These are phyloP conservation scores for Hericium coralloides DNA, from an alignment of 768 basidiomycete genomes.

Conservation along the genomic window DNA sequence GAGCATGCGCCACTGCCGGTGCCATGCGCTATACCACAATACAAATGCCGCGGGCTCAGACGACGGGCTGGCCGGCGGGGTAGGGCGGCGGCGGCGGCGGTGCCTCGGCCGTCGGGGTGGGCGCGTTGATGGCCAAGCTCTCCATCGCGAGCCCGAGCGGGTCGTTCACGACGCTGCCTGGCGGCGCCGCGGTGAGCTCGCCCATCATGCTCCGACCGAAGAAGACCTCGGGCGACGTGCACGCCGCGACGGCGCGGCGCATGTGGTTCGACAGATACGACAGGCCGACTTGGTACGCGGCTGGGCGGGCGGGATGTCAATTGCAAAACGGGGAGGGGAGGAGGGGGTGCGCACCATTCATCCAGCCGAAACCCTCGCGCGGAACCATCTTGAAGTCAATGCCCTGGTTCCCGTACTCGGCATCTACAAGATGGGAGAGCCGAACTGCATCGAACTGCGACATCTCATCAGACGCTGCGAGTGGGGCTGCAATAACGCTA, in stretches of 20 bases:
- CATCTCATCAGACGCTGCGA: not conserved
- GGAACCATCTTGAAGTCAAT: slow-evolving; percentile 98
- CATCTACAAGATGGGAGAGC: slow-evolving; percentile 91
- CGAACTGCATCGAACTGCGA: slow-evolving; percentile 88
- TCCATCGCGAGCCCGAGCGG: slow-evolving; percentile 33
- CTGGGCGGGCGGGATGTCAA: slow-evolving; percentile 28
- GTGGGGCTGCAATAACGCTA: not conserved
- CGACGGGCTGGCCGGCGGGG: no score
- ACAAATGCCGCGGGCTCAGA: no score
- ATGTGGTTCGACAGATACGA: slow-evolving; percentile 90
- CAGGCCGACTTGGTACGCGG: slow-evolving; percentile 94
- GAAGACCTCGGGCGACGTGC: slow-evolving; percentile 89
- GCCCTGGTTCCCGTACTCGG: slow-evolving; percentile 94
- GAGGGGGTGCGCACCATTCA: slow-evolving; percentile 59
- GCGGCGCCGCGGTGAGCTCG: slow-evolving; percentile 25
- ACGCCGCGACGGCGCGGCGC: slow-evolving; percentile 91
- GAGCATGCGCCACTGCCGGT: no score
- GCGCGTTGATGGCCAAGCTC: slow-evolving; percentile 14
- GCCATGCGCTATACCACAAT: no score
- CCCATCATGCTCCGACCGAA: slow-evolving; percentile 41
- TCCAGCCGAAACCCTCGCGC: slow-evolving; percentile 97
- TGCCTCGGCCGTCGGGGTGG: not conserved
- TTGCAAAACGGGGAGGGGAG: not conserved
- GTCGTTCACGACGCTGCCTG: slow-evolving; percentile 24
- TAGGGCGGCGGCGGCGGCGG: slow-evolving; percentile 3